These are phyloP conservation scores for Pyrus bretschneideri DNA, from an alignment of 306 rosid genomes.

Conservation along the genomic window DNA sequence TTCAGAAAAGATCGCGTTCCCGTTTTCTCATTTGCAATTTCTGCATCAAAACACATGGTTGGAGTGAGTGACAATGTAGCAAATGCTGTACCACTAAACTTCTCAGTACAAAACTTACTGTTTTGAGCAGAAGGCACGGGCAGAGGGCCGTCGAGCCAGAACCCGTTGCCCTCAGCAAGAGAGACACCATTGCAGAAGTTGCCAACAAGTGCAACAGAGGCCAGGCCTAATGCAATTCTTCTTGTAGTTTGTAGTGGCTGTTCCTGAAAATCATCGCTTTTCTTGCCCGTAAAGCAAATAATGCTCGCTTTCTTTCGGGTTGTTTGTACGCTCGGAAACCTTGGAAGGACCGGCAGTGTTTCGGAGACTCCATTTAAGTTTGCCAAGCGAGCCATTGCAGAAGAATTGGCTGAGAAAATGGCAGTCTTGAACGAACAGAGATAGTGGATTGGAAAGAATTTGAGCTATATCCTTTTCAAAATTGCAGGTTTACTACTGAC, in stretches of 20 bases:
- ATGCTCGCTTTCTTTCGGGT: constrained; percentile 30
- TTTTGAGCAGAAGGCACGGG: constrained; percentile 58
- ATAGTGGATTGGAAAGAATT: background rate
- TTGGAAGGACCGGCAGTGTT: constrained; percentile 35
- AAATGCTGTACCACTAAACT: background rate
- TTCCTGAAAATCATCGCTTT: constrained; percentile 33
- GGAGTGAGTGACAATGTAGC: background rate
- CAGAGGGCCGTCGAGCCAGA: constrained; percentile 64
- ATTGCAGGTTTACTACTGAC: constrained; percentile 30
- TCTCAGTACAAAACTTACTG: constrained; percentile 35
- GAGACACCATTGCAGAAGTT: constrained; percentile 29
- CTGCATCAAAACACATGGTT: constrained; percentile 28
- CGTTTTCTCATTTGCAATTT: constrained; percentile 69
- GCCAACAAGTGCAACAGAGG: constrained; percentile 45
- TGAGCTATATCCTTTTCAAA: constrained; percentile 34
- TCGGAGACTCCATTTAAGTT: constrained; percentile 59
- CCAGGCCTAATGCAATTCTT: constrained; percentile 64
- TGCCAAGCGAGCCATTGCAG: constrained; percentile 55
- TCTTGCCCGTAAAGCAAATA: constrained; percentile 33
- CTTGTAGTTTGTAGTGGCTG: constrained; percentile 45
- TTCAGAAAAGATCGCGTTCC: constrained; percentile 77
- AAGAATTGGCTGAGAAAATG: constrained; percentile 14
- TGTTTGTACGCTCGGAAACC: constrained; percentile 24
- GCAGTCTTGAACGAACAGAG: background rate
- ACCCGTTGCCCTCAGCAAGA: constrained; percentile 55